A percentile compares a stretch with the other conserved stretches of the same genome.
Evolutionary conservation across 345 rosid species (phyloP).

Genomic region (Garcia nutans): DNA sequence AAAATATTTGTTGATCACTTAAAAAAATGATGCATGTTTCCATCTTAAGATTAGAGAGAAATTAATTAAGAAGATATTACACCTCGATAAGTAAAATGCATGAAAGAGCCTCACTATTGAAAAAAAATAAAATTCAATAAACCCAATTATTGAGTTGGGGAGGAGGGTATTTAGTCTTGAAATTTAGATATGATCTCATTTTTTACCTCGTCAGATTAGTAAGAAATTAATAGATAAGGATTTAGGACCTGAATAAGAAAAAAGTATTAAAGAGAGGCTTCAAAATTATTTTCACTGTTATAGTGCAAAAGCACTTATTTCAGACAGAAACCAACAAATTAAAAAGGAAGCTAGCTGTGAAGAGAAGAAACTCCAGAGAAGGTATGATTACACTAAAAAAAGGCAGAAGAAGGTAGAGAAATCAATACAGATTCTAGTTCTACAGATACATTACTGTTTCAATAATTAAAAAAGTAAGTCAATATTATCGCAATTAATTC

Average conservation of each 20-base stretch:
- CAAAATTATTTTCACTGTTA: no score
- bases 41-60: neutral
- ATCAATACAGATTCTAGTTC: no score
- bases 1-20: neutral
- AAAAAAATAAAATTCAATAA: no score
- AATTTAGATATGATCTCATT: no score
- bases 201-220: neutral
- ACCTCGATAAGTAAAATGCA: no score
- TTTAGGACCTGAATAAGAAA: neutral
- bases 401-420: neutral
- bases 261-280: neutral
- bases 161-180: no score
- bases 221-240: neutral
- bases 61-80: neutral
- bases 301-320: neutral
- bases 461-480: neutral
- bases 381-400: neutral
- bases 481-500: no score
- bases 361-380: neutral
- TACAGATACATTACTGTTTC: neutral
- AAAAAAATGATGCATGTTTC: neutral
- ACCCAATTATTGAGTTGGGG: no score
- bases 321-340: neutral
- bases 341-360: neutral
- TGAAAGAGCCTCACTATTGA: no score